Base-by-base conservation (phyloP, 1,284 basidiomycete species). In the Trametes pubescens region DNA sequence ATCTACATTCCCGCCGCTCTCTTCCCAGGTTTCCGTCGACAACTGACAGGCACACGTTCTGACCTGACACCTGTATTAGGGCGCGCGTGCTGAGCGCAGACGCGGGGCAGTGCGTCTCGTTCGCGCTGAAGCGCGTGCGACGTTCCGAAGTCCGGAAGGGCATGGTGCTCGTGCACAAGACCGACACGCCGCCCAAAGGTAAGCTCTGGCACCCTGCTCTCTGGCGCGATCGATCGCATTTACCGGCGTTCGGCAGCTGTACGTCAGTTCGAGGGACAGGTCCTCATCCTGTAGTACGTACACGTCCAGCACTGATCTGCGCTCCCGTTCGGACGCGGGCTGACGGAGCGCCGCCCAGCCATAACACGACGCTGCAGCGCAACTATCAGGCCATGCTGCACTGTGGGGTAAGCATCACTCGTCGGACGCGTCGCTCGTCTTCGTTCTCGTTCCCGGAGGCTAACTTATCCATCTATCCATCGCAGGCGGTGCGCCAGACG, bases 21-120 rank as follows among this genome's bases (percentile, higher is more conserved):
- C 29, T 32, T 32, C 29, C 29, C 29, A 32, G 29, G 29, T 32
- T 32, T 3, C 29, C 29, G 29, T 32, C 29, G 4, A 32, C 29
- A 32, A 8, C 8, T 32, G 29, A 32, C 29, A 32, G 29, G 29
- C 29, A 32, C 29, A 32, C 8, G 29, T 32, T 32, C 29, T 32
- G 29, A 32, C 29, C 3, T 8, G 29, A 32, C 29, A 52, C 26
- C 38, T 32, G 62, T 58, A 57, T 24, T 52, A 92, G 94, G 44
- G 95, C 94, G 32, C 84, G 90, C 57, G 95, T 99, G 9, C 84
- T 85, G 29, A 85, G 84, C 11, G 97, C 94, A 0, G 94, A 96
- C 69, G 98, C 97, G 0, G 97, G 97, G 1, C 97, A 99, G 78
- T 95, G 93, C 61, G 96, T 99, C 10, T 94, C 94, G 26, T 84